Evolutionary conservation across 805 yeast genomes (phyloP).

Genomic region (Wickerhamiella spandovensis): DNA sequence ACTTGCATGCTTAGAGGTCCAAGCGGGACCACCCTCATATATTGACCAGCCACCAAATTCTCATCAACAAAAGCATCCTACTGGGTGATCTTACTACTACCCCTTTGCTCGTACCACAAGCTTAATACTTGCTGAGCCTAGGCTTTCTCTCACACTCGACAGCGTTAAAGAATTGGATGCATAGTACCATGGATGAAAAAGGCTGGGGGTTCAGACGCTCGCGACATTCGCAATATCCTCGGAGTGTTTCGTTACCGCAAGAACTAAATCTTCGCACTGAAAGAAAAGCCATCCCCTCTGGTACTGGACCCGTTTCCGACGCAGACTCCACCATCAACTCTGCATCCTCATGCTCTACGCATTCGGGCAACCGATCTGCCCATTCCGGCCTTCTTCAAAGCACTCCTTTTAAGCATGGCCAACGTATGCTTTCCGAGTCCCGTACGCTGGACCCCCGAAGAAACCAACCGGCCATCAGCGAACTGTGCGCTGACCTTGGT

Average conservation of each 20-base stretch:
- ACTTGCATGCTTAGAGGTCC: neutral
- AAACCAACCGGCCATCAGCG: conserved; percentile 4
- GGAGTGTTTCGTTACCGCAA: neutral
- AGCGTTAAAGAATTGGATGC: neutral
- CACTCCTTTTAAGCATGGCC: neutral
- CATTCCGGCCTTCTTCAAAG: neutral
- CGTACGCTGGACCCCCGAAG: neutral
- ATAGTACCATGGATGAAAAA: neutral
- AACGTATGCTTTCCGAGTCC: conserved; percentile 2
- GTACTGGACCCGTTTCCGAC: neutral
- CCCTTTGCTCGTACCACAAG: neutral
- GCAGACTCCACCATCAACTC: neutral
- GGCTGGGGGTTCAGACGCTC: neutral
- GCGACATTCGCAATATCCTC: neutral
- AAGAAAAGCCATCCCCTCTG: neutral
- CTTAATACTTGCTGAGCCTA: neutral
- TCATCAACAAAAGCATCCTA: neutral
- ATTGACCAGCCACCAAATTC: neutral
- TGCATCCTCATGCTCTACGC: neutral
- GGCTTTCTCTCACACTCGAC: neutral
- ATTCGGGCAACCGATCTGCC: neutral
- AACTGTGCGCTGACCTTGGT: conserved; percentile 8
- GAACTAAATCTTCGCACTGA: neutral
- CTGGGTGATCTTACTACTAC: neutral
- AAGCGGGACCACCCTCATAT: neutral